Conservation (phyloP, 2,329 filamentous ascomycete species). For the Aschersonia sp. region DNA sequence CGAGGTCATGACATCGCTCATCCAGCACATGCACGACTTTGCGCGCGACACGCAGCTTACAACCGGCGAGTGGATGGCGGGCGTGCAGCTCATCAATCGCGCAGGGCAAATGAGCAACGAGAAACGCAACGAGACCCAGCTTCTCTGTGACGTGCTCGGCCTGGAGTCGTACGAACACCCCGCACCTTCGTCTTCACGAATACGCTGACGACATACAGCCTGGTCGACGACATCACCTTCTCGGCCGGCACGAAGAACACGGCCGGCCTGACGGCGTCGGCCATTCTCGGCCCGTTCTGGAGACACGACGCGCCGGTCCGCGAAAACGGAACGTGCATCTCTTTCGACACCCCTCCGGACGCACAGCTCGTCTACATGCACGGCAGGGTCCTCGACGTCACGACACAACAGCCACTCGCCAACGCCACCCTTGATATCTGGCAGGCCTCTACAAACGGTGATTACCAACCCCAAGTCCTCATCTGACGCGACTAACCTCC, state of each 20-base stretch:
- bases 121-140: conserved; percentile 59
- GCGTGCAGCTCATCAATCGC: conserved; percentile 42
- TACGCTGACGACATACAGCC: conserved; percentile 15
- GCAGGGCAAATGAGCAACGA: conserved; percentile 56
- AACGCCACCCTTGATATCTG: conserved; percentile 61
- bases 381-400: conserved; percentile 39
- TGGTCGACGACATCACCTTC: conserved; percentile 72
- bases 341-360: conserved; percentile 32
- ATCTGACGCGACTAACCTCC: background rate
- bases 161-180: conserved; percentile 44
- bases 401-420: conserved; percentile 48
- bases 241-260: conserved; percentile 30
- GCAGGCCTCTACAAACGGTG: conserved; percentile 63
- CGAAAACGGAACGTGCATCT: conserved; percentile 55
- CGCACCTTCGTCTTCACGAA: background rate
- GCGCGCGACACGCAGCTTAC: conserved; percentile 67
- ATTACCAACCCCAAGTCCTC: background rate
- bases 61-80: conserved; percentile 65
- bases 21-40: conserved; percentile 70
- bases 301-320: conserved; percentile 55
- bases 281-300: conserved; percentile 80
- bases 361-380: conserved; percentile 48
- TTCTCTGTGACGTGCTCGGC: conserved; percentile 59
- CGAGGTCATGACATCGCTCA: conserved; percentile 51
- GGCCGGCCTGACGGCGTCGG: conserved; percentile 50